Percentiles rank a stretch among this genome's conserved stretches.
Conservation (phyloP, 2,329 filamentous ascomycete genomes). For the Rasamsonia emersonii region DNA sequence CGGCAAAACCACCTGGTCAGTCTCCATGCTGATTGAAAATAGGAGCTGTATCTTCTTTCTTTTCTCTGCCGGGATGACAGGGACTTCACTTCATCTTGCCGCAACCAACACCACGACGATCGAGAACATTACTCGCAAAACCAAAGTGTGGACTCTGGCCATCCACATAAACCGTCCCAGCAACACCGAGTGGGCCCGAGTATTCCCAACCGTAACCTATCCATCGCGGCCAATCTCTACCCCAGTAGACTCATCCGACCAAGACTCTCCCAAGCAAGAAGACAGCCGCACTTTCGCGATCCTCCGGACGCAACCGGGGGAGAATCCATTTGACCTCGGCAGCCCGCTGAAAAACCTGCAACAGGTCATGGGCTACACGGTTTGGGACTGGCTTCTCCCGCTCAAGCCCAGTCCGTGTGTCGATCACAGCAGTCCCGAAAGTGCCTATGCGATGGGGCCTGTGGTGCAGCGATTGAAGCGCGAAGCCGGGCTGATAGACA, state of each 20-base stretch:
- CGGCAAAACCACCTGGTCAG: slow-evolving; percentile 3
- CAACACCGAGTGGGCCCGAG: slow-evolving; percentile 25
- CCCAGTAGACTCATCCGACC: slow-evolving; percentile 10
- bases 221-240: slow-evolving; percentile 24
- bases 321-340: slow-evolving; percentile 82
- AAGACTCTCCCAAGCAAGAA: slow-evolving; percentile 32
- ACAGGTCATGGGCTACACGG: slow-evolving; percentile 64
- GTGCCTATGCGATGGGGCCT: slow-evolving; percentile 60
- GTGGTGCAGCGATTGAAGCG: slow-evolving; percentile 50
- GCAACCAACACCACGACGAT: slow-evolving; percentile 74
- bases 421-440: slow-evolving; percentile 55
- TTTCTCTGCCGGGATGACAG: slow-evolving; percentile 71
- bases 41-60: slow-evolving; percentile 62
- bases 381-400: slow-evolving; percentile 74
- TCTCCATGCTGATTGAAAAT: slow-evolving; percentile 12
- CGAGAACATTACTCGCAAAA: slow-evolving; percentile 59
- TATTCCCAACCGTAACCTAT: slow-evolving; percentile 33
- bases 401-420: slow-evolving; percentile 65
- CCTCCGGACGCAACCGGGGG: slow-evolving; percentile 59
- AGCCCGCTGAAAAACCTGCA: slow-evolving; percentile 59
- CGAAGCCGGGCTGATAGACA: slow-evolving; percentile 37
- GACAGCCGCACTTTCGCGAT: slow-evolving; percentile 68
- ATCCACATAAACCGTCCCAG: slow-evolving; percentile 54
- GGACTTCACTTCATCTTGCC: slow-evolving; percentile 62
- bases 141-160: slow-evolving; percentile 62